phyloP scores from a whole-genome alignment of 2,329 filamentous ascomycete species.

The Cryphonectria naterciae region DNA sequence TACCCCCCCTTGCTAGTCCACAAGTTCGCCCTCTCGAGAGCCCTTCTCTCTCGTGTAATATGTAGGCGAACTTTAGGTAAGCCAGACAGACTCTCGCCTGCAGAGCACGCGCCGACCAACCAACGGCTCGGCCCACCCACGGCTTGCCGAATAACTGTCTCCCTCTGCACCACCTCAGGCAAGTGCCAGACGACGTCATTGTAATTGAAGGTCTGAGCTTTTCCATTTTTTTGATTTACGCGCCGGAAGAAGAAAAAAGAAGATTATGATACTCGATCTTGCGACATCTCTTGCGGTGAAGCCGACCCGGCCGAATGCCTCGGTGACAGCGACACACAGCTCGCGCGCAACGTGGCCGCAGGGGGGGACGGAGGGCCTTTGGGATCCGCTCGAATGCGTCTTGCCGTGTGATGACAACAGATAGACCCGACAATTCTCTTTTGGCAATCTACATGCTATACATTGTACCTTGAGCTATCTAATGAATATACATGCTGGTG shows the following conservation, averaged over 20 bases:
- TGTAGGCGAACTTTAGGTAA: background rate
- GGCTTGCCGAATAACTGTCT: background rate
- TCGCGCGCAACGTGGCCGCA: slow-evolving; percentile 10
- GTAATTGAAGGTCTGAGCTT: background rate
- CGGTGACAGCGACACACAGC: slow-evolving; percentile 7
- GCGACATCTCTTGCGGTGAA: slow-evolving; percentile 4
- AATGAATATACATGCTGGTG: background rate
- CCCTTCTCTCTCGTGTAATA: background rate
- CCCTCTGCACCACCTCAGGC: background rate
- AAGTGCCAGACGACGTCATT: background rate
- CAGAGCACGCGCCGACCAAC: background rate
- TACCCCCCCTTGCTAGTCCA: background rate
- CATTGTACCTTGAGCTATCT: background rate
- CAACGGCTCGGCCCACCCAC: slow-evolving; percentile 4
- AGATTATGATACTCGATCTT: background rate
- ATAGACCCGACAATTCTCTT: background rate
- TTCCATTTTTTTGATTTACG: background rate
- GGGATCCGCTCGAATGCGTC: slow-evolving; percentile 7
- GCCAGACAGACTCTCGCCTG: background rate
- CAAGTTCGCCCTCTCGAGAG: background rate
- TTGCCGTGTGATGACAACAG: slow-evolving; percentile 5
- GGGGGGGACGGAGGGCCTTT: background rate
- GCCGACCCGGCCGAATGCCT: background rate
- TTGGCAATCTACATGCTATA: background rate
- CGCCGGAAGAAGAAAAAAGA: background rate